Evolutionary conservation across 176 grass and related monocot species (phyloP), one percentile per base, ranked within the genome.

Genomic region (Avena sativa): DNA sequence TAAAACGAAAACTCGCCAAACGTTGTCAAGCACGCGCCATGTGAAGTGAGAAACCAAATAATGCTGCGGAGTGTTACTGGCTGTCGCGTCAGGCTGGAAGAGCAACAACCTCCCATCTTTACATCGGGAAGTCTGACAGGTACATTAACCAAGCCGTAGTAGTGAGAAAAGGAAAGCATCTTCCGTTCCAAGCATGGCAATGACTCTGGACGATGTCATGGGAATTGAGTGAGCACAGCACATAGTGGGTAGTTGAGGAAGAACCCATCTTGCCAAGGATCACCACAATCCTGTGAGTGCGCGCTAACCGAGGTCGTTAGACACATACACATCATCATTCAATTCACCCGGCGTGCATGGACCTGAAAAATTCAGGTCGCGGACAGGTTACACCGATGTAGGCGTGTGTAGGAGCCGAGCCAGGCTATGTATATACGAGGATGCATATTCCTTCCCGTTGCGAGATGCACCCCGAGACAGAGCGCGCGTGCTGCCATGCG

Each of bases 311-410:
- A 4, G 32, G 0, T 50, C 49, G 49, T 0, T 50, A 11, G 9
- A 2, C 9, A 10, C 49, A 50, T 11, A 47, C 28, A 12, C 81
- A 79, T 84, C 12, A 50, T 50, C 81, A 84, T 84, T 84, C 38
- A 79, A 79, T 79, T 88, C 40, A 5, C 23, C 20, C 53, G 28
- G 52, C 66, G 10, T 47, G 79, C 16, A 1, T 9, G 47, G 20
- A 46, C 67, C 36, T 76, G 70, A 32, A 67, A 67, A 76, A 46
- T 6, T 55, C 67, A 8, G 48, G 15, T 46, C 11, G 52, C 13
- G 0, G 7, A 16, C 72, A 28, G 46, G 72, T 4, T 67, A 2
- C 72, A 52, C 72, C 47, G 72, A 75, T 75, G 72, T 75, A 75
- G 17, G 5, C 23, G 3, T 52, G 30, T 19, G 63, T 2, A 34